Evolutionary conservation across 139 green algal genomes (phyloP).

Genomic region (Micractinium conductrix): DNA sequence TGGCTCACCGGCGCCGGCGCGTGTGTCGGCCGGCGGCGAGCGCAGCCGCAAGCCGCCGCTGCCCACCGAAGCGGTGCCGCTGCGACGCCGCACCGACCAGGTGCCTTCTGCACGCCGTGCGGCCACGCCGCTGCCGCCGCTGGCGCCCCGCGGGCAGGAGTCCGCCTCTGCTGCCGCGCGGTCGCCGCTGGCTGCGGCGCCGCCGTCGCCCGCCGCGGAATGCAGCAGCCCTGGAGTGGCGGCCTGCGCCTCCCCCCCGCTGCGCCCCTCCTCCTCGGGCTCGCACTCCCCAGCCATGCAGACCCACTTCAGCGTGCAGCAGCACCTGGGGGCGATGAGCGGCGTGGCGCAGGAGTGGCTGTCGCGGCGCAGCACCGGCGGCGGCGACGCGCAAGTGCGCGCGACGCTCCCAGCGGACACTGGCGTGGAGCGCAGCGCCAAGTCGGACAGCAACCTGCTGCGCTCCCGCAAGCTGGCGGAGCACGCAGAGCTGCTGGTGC

Average conservation of each 20-base stretch:
- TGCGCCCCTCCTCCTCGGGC: too few relatives aligned
- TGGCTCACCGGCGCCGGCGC: too few relatives aligned
- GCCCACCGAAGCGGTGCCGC: not conserved
- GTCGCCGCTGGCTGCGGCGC: not conserved
- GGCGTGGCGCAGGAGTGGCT: not conserved
- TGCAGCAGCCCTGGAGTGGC: not conserved
- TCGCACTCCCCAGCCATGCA: too few relatives aligned
- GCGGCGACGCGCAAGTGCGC: not conserved
- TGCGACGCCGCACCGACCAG: not conserved
- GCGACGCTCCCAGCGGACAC: not conserved
- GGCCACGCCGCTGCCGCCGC: not conserved
- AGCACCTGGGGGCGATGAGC: not conserved
- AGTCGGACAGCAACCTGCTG: slow-evolving; percentile 9
- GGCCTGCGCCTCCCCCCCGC: not conserved
- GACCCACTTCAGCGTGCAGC: not conserved
- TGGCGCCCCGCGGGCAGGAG: not conserved
- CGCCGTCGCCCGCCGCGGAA: not conserved
- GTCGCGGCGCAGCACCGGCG: not conserved
- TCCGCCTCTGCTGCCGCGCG: too few relatives aligned
- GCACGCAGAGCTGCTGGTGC: not conserved
- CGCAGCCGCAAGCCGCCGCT: slow-evolving; percentile 26
- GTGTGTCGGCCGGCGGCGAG: not conserved
- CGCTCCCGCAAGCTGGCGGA: not conserved
- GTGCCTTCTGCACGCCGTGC: not conserved
- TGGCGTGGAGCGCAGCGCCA: not conserved